Evolutionary conservation across 129 eudicot genomes (phyloP).

Genomic region (Daucus carota): DNA sequence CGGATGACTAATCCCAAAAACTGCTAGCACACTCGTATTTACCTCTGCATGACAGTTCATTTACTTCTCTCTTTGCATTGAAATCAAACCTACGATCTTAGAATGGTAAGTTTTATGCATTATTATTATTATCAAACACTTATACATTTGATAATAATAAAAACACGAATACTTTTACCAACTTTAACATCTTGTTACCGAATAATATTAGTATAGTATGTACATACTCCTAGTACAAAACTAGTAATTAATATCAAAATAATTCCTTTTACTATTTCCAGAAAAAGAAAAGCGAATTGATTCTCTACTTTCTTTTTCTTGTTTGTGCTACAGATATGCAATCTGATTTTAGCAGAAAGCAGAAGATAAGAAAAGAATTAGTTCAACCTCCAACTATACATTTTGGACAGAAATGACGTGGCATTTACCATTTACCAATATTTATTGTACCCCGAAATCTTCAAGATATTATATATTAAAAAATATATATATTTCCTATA

Average conservation of each 20-base stretch:
- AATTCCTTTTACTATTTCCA: neutral
- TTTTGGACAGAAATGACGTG: slow-evolving; percentile 6
- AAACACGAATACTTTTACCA: too few relatives aligned
- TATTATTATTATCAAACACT: too few relatives aligned
- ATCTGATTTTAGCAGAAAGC: neutral
- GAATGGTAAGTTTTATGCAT: too few relatives aligned
- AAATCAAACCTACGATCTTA: too few relatives aligned
- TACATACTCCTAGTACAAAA: neutral
- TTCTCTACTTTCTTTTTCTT: neutral
- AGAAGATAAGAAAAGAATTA: slow-evolving; percentile 3
- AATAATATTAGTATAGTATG: too few relatives aligned
- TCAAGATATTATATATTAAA: neutral
- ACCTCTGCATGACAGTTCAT: too few relatives aligned
- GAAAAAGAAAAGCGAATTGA: neutral
- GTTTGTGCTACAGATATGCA: neutral
- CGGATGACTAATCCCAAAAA: too few relatives aligned
- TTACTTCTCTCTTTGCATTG: too few relatives aligned
- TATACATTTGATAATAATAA: too few relatives aligned
- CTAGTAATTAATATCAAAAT: neutral
- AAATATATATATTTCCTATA: neutral
- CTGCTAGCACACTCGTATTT: too few relatives aligned
- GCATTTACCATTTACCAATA: neutral
- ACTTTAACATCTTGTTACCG: too few relatives aligned
- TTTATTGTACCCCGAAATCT: neutral
- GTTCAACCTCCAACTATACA: slow-evolving; percentile 8